Base-by-base conservation (phyloP, 2,329 filamentous ascomycete genomes). In the Paecilomyces formosus region DNA sequence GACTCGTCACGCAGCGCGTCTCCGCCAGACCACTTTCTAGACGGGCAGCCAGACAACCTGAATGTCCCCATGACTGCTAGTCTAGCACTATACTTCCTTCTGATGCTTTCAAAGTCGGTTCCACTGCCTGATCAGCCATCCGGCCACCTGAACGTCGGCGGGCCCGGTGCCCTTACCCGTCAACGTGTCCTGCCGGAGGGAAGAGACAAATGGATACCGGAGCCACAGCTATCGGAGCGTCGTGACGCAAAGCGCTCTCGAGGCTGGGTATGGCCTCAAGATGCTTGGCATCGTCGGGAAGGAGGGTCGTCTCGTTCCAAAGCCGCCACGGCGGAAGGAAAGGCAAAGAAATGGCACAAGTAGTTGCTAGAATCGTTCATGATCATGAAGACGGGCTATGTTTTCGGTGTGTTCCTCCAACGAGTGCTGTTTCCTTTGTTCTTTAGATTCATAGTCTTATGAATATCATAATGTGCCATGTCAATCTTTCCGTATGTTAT, bases 71-170 rank as follows among this genome's bases (percentile, higher is more conserved):
- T 87, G 76, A 87, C 85, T 0, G 83, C 82, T 13, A 79, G 77
- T 3, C 68, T 88, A 22, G 85, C 84, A 0, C 74, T 88, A 6
- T 88, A 85, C 75, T 87, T 85, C 65, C 71, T 88, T 15, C 81
- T 87, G 58, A 86, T 87, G 83, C 79, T 87, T 3, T 83, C 85
- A 24, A 85, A 85, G 68, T 80, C 85, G 57, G 78, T 80, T 49
- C 81, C 84, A 1, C 75, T 88, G 39, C 81, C 81, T 1, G 78
- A 79, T 3, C 84, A 87, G 59, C 72, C 74, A 51, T 78, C 80
- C 13, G 85, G 82, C 70, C 79, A 80, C 63, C 78, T 87, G 72
- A 84, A 87, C 56, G 81, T 86, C 22, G 84, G 84, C 8, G 82
- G 80, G 3, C 82, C 83, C 1, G 81, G 81, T 2, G 80, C 81